Percentiles rank a stretch among this genome's conserved stretches.
These are phyloP conservation scores for Boletus smithii DNA, from an alignment of 1,284 basidiomycete species.

Conservation along the genomic window DNA sequence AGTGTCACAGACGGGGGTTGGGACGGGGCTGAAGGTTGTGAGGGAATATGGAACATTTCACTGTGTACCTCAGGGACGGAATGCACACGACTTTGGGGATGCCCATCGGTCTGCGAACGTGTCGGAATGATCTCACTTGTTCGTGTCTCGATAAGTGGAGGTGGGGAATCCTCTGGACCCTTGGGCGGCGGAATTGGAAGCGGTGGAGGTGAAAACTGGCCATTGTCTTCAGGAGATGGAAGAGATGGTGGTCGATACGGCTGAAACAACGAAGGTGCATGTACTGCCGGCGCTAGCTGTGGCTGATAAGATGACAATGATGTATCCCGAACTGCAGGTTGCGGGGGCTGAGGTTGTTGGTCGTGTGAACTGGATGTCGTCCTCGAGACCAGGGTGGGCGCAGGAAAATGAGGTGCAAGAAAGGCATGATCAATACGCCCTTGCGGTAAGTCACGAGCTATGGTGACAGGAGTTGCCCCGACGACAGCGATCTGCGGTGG, in stretches of 20 bases:
- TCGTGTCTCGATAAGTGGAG: constrained; percentile 25
- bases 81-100: not conserved
- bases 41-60: constrained; percentile 28
- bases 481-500: constrained; percentile 34
- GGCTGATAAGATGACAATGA: constrained; percentile 19
- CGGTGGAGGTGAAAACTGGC: constrained; percentile 29
- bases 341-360: constrained; percentile 15
- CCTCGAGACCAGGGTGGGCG: constrained; percentile 27
- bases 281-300: constrained; percentile 5
- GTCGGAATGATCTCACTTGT: constrained; percentile 27
- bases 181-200: constrained; percentile 31
- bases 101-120: constrained; percentile 15
- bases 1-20: constrained; percentile 2
- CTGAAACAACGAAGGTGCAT: constrained; percentile 28
- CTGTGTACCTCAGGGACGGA: constrained; percentile 20
- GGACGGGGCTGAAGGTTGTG: constrained; percentile 2
- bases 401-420: constrained; percentile 29
- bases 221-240: constrained; percentile 15
- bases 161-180: constrained; percentile 23
- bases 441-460: constrained; percentile 23
- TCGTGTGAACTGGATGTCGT: constrained; percentile 25
- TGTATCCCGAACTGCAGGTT: constrained; percentile 9
- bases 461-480: constrained; percentile 26
- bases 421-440: constrained; percentile 23
- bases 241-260: constrained; percentile 26